Base-by-base conservation (phyloP, 139 green algal species). In the Chlorella sorokiniana region DNA sequence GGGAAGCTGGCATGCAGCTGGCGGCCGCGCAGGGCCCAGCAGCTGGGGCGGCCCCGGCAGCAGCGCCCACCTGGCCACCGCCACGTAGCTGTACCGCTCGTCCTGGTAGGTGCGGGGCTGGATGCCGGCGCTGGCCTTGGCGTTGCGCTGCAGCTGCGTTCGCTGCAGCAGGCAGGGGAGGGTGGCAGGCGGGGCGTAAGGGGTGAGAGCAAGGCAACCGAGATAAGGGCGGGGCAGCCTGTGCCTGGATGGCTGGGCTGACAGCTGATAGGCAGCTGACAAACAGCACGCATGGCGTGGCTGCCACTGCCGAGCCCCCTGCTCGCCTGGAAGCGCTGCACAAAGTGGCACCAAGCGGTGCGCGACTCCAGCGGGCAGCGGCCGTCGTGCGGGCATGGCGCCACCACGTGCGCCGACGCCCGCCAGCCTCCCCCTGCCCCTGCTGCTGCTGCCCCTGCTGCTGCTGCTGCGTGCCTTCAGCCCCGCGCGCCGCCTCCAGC, bases 11-110 rank as follows among this genome's bases (percentile, higher is more conserved):
- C 29, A 33, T 20, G 42, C 25, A 35, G 20, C 61, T 76, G 4
- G 8, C 48, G 14, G 48, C 48, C 11, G 48, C 48, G 48, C 14
- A 16, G 14, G 16, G 48, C 14, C 48, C 11, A 59, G 69, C 14
- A 35, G 20, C 61, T 72, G 4, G 8, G 79, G 85, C 9, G 85
- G 23, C 4, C n/a, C 8, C 31, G 7, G n/a, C 41, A 4, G 11
- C 40, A 48, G 61, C 0, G 51, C 56, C 10, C 81, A 85, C 23
- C 86, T 82, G 14, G 84, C 82, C 35, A 98, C 44, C 16, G 94
- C 91, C 3, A 98, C 87, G 78, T 96, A 98, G 11, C 88, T 92
- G 86, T 95, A 98, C 9, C 92, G 88, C 81, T 98, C 94, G 59
- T 96, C 89, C 79, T 94, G 83, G 41, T 81, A 81, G 23, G 76